These are phyloP conservation scores for Glarea lozoyensis DNA, from an alignment of 495 filamentous ascomycete genomes.

Conservation along the genomic window DNA sequence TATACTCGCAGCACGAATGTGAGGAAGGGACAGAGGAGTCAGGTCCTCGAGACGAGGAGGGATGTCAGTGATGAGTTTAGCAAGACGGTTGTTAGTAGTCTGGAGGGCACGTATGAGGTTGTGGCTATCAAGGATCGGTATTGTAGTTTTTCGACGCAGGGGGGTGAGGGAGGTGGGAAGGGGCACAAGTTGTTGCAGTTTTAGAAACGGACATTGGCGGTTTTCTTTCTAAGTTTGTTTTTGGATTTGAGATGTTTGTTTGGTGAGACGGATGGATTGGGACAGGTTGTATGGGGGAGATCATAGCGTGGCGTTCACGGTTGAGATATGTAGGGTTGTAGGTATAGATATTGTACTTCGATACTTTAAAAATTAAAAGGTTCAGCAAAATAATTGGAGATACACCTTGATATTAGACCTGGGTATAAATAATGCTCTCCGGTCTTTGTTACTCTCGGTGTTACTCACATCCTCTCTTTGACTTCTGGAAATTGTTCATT, in stretches of 20 bases:
- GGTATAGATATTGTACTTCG: background rate
- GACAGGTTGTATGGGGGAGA: background rate
- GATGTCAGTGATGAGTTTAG: constrained; percentile 72
- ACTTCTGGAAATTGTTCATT: too few relatives aligned
- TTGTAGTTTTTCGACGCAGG: constrained; percentile 72
- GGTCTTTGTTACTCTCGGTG: too few relatives aligned
- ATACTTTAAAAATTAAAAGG: too few relatives aligned
- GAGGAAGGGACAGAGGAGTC: constrained; percentile 61
- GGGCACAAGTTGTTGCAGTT: constrained; percentile 24
- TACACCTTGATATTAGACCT: too few relatives aligned
- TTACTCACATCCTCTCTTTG: too few relatives aligned
- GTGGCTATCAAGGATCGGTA: constrained; percentile 87
- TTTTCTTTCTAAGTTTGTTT: too few relatives aligned
- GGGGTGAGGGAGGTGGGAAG: constrained; percentile 34
- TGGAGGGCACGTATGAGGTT: constrained; percentile 96
- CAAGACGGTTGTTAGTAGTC: constrained; percentile 71
- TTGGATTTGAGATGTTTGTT: too few relatives aligned
- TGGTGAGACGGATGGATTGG: too few relatives aligned
- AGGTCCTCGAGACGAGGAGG: constrained; percentile 81
- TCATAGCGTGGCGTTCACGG: constrained; percentile 23
- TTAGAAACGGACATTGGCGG: too few relatives aligned
- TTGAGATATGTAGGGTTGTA: too few relatives aligned
- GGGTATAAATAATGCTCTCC: too few relatives aligned
- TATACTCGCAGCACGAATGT: constrained; percentile 85
- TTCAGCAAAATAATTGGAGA: too few relatives aligned